Evolutionary conservation across 495 filamentous ascomycete genomes (phyloP).

Genomic region (Cairneyella variabilis): DNA sequence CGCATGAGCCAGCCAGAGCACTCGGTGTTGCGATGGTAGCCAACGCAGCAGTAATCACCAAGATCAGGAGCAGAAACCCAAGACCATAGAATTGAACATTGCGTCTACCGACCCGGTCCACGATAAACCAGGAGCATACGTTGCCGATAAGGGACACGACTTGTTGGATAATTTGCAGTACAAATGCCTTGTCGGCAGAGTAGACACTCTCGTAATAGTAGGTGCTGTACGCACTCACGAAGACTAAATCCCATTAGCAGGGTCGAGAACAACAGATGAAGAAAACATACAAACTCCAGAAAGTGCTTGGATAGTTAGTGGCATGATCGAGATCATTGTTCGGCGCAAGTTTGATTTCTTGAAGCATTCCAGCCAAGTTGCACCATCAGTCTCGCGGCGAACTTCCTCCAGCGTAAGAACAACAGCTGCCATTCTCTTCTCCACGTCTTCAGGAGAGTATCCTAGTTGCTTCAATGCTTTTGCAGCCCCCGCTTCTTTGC

Average conservation of each 20-base stretch:
- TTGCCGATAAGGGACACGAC: conserved; percentile 31
- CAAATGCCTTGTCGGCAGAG: conserved; percentile 26
- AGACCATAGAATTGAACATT: conserved; percentile 28
- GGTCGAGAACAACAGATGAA: too few species aligned
- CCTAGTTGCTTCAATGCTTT: conserved; percentile 25
- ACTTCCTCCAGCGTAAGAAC: conserved; percentile 24
- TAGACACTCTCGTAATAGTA: conserved; percentile 34
- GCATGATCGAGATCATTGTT: conserved; percentile 32
- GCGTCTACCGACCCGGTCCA: conserved; percentile 30
- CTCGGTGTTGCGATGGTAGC: conserved; percentile 23
- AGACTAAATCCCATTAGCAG: too few species aligned
- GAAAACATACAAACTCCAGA: conserved; percentile 30
- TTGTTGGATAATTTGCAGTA: conserved; percentile 31
- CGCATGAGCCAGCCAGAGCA: conserved; percentile 22
- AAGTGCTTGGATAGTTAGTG: conserved; percentile 31
- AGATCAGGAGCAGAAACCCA: conserved; percentile 23
- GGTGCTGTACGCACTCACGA: conserved; percentile 28
- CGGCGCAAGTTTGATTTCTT: conserved; percentile 31
- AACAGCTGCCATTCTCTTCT: conserved; percentile 14
- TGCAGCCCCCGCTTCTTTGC: conserved; percentile 32
- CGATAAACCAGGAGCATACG: conserved; percentile 29
- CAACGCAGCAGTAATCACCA: conserved; percentile 27
- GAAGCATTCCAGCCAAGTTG: conserved; percentile 35
- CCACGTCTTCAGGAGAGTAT: conserved; percentile 8
- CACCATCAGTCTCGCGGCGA: conserved; percentile 30